Percentiles rank a stretch among this genome's conserved stretches.
Evolutionary conservation across 2,329 filamentous ascomycete genomes (phyloP).

Genomic region (Epichloe bromicola): DNA sequence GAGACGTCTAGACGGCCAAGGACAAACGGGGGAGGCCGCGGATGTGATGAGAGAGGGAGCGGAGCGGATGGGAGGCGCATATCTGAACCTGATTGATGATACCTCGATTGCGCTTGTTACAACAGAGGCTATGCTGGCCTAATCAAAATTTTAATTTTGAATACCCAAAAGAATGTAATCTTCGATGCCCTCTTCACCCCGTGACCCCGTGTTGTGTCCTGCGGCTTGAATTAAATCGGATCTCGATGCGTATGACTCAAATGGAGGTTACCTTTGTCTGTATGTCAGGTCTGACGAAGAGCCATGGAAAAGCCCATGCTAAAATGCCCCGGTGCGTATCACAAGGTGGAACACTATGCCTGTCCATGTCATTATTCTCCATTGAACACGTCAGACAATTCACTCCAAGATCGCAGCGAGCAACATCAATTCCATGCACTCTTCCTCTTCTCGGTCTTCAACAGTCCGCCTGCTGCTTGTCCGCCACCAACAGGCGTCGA

Average conservation of each 20-base stretch:
- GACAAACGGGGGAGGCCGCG: not conserved
- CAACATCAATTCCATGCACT: conserved; percentile 19
- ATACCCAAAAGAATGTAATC: not conserved
- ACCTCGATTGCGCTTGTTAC: conserved; percentile 15
- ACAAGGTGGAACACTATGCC: not conserved
- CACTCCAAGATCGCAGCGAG: too few species aligned
- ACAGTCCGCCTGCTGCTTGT: conserved; percentile 10
- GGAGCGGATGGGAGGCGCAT: conserved; percentile 9
- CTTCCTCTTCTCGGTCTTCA: conserved; percentile 20
- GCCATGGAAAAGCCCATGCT: not conserved
- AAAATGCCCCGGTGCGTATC: not conserved
- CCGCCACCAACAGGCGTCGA: conserved; percentile 9
- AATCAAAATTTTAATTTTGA: conserved; percentile 10
- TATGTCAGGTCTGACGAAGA: not conserved
- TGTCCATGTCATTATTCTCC: not conserved
- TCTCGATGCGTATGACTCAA: not conserved
- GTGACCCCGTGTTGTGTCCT: not conserved
- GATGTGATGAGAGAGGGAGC: conserved; percentile 1
- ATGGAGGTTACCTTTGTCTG: not conserved
- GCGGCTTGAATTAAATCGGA: not conserved
- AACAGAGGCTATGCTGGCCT: conserved; percentile 5
- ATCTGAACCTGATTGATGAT: conserved; percentile 16
- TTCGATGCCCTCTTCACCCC: not conserved
- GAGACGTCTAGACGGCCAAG: not conserved
- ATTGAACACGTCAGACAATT: not conserved